Conservation (phyloP, 768 basidiomycete genomes). For the Ramaria rubella region DNA sequence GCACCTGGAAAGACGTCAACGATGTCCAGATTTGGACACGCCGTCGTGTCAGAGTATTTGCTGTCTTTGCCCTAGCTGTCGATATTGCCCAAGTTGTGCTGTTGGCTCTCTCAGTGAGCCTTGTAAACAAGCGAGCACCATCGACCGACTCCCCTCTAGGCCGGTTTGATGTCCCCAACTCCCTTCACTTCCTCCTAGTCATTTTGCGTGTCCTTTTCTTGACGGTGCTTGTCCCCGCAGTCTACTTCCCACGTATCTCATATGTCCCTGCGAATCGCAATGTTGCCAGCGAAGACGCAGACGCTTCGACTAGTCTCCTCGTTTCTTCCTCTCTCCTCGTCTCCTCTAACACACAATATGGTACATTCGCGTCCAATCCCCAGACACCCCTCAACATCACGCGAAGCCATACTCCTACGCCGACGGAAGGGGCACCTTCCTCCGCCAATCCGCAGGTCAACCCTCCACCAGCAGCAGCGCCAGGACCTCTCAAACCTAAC, state of each 20-base stretch:
- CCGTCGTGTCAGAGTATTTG: slow-evolving; percentile 47
- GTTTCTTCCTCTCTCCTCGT: slow-evolving; percentile 32
- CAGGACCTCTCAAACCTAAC: slow-evolving; percentile 20
- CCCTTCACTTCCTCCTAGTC: slow-evolving; percentile 50
- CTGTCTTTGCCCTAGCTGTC: slow-evolving; percentile 46
- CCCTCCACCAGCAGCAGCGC: slow-evolving; percentile 13
- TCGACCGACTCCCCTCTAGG: slow-evolving; percentile 4
- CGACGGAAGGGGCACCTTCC: slow-evolving; percentile 40
- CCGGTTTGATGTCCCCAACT: slow-evolving; percentile 28
- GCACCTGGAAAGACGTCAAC: slow-evolving; percentile 72
- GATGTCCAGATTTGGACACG: slow-evolving; percentile 64
- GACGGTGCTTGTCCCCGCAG: slow-evolving; percentile 49
- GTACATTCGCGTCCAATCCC: slow-evolving; percentile 60
- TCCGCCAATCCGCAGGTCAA: slow-evolving; percentile 23
- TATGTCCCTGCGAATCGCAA: slow-evolving; percentile 46
- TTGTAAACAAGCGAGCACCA: slow-evolving; percentile 4
- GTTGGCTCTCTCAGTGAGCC: slow-evolving; percentile 32
- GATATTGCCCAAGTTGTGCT: slow-evolving; percentile 58
- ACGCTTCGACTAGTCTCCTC: slow-evolving; percentile 48
- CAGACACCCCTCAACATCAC: slow-evolving; percentile 51
- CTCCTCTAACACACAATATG: slow-evolving; percentile 55
- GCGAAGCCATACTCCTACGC: slow-evolving; percentile 34
- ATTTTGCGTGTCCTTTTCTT: slow-evolving; percentile 61
- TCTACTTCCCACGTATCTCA: slow-evolving; percentile 57
- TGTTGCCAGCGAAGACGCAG: slow-evolving; percentile 27